Conservation (phyloP, 176 grass and related monocot genomes). For the Lolium rigidum region DNA sequence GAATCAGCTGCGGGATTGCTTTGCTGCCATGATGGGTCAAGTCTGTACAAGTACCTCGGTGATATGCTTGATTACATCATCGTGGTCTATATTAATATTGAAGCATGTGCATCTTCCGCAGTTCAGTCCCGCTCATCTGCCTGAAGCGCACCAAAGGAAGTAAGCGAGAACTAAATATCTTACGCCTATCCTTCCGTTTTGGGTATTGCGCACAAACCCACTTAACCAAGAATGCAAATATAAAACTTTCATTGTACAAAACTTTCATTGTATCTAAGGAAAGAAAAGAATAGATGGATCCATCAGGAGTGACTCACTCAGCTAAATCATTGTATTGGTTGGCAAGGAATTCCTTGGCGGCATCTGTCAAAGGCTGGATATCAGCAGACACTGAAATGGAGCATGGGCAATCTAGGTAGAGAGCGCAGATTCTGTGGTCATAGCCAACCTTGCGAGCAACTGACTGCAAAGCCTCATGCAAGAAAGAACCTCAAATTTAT, state of each 20-base stretch:
- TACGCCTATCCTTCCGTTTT: conserved; percentile 61
- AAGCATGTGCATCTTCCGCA: conserved; percentile 55
- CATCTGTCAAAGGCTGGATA: conserved; percentile 58
- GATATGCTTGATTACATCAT: not conserved
- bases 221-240: too few species aligned
- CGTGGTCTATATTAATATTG: too few species aligned
- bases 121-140: conserved; percentile 75
- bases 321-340: conserved; percentile 56
- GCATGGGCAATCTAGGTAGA: conserved; percentile 81
- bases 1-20: not conserved
- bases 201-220: conserved; percentile 48
- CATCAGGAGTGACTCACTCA: conserved; percentile 27
- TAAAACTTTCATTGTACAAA: too few species aligned
- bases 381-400: conserved; percentile 61
- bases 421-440: conserved; percentile 74
- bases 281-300: too few species aligned
- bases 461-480: conserved; percentile 89
- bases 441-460: conserved; percentile 72
- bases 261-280: too few species aligned
- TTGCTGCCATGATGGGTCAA: not conserved
- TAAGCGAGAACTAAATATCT: conserved; percentile 66
- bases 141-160: conserved; percentile 68
- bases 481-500: conserved; percentile 93
- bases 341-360: conserved; percentile 63
- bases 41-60: not conserved